These are phyloP conservation scores for Nakazawaea sp. DNA, from an alignment of 805 yeast genomes.

Conservation along the genomic window DNA sequence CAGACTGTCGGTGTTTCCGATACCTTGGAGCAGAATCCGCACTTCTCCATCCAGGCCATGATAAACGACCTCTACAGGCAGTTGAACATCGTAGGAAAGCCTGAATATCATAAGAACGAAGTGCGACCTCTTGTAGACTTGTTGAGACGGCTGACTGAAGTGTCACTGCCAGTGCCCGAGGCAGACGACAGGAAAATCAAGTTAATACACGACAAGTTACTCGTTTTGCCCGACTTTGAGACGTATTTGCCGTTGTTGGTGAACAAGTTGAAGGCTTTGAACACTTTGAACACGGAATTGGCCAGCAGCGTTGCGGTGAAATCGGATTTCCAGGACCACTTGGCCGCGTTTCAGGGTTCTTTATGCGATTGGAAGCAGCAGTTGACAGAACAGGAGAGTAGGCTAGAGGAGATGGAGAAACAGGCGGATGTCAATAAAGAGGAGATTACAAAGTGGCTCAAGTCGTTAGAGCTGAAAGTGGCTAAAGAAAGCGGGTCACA, in stretches of 20 bases:
- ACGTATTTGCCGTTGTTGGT: slow-evolving; percentile 13
- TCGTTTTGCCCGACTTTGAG: slow-evolving; percentile 15
- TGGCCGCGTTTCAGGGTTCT: slow-evolving; percentile 14
- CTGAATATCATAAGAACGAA: slow-evolving; percentile 12
- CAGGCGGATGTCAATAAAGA: slow-evolving; percentile 12
- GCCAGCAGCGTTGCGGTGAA: slow-evolving; percentile 10
- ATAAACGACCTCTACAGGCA: slow-evolving; percentile 20
- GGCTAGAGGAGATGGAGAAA: slow-evolving; percentile 8
- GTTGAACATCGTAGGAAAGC: slow-evolving; percentile 15
- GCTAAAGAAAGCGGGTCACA: too few species aligned
- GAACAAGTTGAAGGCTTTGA: slow-evolving; percentile 15
- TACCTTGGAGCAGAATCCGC: not conserved
- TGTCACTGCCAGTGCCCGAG: not conserved
- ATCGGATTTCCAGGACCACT: slow-evolving; percentile 13
- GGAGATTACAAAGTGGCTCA: slow-evolving; percentile 7
- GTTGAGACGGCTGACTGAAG: slow-evolving; percentile 11
- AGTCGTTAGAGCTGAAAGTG: not conserved
- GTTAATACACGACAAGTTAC: slow-evolving; percentile 15
- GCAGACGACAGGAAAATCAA: slow-evolving; percentile 15
- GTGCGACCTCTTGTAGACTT: slow-evolving; percentile 13
- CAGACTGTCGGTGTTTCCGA: slow-evolving; percentile 11
- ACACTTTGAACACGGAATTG: slow-evolving; percentile 11
- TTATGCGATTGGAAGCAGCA: slow-evolving; percentile 18
- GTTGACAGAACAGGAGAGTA: slow-evolving; percentile 15
- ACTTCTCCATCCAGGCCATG: slow-evolving; percentile 15